Percentiles rank a stretch among this genome's conserved stretches.
phyloP scores from a whole-genome alignment of 2,329 filamentous ascomycete species.

The Byssoonygena ceratinophila region DNA sequence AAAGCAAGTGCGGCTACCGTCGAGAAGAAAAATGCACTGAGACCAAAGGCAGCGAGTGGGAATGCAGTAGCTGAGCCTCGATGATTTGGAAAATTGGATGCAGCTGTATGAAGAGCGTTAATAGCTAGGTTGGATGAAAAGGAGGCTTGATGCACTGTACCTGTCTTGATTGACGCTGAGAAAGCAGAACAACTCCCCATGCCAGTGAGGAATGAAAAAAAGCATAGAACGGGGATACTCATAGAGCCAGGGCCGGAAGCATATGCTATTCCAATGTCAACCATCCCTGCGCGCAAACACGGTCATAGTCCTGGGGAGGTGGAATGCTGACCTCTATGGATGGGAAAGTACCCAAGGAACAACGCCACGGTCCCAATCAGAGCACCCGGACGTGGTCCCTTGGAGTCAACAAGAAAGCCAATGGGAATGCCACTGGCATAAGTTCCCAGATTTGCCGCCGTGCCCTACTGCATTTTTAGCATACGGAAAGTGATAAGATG shows the following conservation, averaged over 20 bases:
- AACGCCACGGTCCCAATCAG: slow-evolving; percentile 63
- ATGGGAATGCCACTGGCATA: slow-evolving; percentile 82
- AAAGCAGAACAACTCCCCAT: slow-evolving; percentile 89
- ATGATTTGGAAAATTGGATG: slow-evolving; percentile 82
- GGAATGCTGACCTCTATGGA: slow-evolving; percentile 47
- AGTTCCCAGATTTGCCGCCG: slow-evolving; percentile 62
- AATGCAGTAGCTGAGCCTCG: slow-evolving; percentile 91
- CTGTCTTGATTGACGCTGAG: slow-evolving; percentile 69
- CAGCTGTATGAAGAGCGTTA: slow-evolving; percentile 42
- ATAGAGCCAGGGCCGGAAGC: slow-evolving; percentile 53
- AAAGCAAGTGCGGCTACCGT: slow-evolving; percentile 65
- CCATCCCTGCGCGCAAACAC: background rate
- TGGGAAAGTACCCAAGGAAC: slow-evolving; percentile 71
- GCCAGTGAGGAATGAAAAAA: slow-evolving; percentile 78
- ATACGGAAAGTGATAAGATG: background rate
- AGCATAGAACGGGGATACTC: slow-evolving; percentile 52
- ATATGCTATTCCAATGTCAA: slow-evolving; percentile 50
- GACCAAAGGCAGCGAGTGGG: slow-evolving; percentile 79
- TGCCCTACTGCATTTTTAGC: slow-evolving; percentile 40
- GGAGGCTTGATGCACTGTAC: slow-evolving; percentile 36
- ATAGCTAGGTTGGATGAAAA: background rate
- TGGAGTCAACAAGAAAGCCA: slow-evolving; percentile 74
- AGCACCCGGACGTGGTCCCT: slow-evolving; percentile 68
- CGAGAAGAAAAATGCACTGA: slow-evolving; percentile 96
- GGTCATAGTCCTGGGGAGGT: background rate